A percentile compares a stretch with the other conserved stretches of the same genome.
phyloP scores from a whole-genome alignment of 257 asterid species.

The Fraxinus excelsior region DNA sequence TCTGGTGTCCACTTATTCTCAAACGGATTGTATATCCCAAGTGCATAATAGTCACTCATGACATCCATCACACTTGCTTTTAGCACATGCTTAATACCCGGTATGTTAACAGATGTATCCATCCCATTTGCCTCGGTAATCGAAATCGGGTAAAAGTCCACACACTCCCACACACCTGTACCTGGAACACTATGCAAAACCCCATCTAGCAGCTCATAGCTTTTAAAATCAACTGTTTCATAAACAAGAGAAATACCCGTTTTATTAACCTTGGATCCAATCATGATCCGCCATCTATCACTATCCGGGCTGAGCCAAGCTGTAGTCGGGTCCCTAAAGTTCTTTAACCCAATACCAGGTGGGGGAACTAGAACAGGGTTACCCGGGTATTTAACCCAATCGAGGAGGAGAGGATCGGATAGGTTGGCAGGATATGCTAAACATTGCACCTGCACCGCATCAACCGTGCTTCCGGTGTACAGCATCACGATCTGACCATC shows the following conservation, averaged over 20 bases:
- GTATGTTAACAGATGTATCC: slow-evolving; percentile 70
- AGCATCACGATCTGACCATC: slow-evolving; percentile 68
- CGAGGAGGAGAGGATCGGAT: slow-evolving; percentile 72
- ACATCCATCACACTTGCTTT: slow-evolving; percentile 69
- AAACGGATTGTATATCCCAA: slow-evolving; percentile 61
- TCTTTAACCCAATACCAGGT: slow-evolving; percentile 59
- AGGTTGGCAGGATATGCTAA: slow-evolving; percentile 73
- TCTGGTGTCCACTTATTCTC: slow-evolving; percentile 67
- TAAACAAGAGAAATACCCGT: slow-evolving; percentile 62
- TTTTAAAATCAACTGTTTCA: slow-evolving; percentile 55
- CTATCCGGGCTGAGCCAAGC: slow-evolving; percentile 71
- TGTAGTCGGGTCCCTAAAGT: slow-evolving; percentile 84
- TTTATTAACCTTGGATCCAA: slow-evolving; percentile 63
- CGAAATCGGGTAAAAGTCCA: slow-evolving; percentile 76
- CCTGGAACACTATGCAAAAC: slow-evolving; percentile 56
- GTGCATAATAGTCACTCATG: slow-evolving; percentile 59
- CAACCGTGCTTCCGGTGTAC: slow-evolving; percentile 67
- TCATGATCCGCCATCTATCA: slow-evolving; percentile 56
- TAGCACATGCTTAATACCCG: slow-evolving; percentile 62
- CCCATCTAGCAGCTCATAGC: slow-evolving; percentile 46
- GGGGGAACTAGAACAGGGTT: slow-evolving; percentile 84
- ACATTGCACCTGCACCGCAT: slow-evolving; percentile 72
- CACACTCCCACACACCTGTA: slow-evolving; percentile 95
- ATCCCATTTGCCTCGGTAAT: slow-evolving; percentile 48
- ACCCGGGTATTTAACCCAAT: slow-evolving; percentile 65